phyloP scores from a whole-genome alignment of 2,329 filamentous ascomycete species.

The Epichloe festucae region DNA sequence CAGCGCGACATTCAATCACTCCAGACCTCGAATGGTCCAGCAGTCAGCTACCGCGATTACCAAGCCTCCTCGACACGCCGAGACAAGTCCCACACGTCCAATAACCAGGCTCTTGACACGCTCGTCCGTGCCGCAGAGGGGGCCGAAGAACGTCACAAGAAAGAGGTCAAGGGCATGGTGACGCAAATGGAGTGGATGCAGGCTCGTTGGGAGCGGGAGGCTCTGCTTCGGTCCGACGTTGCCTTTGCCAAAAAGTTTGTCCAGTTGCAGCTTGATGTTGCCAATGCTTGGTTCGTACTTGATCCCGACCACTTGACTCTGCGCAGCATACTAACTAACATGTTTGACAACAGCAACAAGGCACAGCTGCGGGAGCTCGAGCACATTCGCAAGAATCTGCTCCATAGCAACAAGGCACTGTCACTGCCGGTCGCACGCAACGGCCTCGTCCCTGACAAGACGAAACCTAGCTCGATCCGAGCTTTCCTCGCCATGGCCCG shows the following conservation, averaged over 20 bases:
- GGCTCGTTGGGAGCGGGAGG: conserved; percentile 67
- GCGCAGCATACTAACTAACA: background rate
- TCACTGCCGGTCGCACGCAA: conserved; percentile 14
- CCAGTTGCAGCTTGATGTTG: conserved; percentile 65
- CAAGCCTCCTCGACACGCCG: conserved; percentile 16
- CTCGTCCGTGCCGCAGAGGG: conserved; percentile 44
- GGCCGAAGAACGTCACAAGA: conserved; percentile 56
- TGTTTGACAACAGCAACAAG: conserved; percentile 56
- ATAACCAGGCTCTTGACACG: conserved; percentile 41
- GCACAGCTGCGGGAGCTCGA: conserved; percentile 77
- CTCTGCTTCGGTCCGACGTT: conserved; percentile 64
- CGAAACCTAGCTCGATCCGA: conserved; percentile 23
- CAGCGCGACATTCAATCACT: conserved; percentile 36
- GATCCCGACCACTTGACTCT: background rate
- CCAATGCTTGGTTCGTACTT: conserved; percentile 71
- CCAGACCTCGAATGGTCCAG: conserved; percentile 23
- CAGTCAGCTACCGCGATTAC: conserved; percentile 7
- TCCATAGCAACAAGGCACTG: conserved; percentile 25
- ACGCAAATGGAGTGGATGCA: conserved; percentile 89
- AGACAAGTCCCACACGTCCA: conserved; percentile 15
- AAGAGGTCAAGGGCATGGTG: conserved; percentile 67
- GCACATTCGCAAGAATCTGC: conserved; percentile 49
- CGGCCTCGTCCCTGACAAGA: conserved; percentile 5
- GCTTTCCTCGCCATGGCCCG: conserved; percentile 34
- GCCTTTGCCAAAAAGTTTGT: conserved; percentile 82